Percentiles rank a stretch among this genome's conserved stretches.
Evolutionary conservation across 2,329 filamentous ascomycete species (phyloP).

Genomic region (Xylariomycetidae sp.): DNA sequence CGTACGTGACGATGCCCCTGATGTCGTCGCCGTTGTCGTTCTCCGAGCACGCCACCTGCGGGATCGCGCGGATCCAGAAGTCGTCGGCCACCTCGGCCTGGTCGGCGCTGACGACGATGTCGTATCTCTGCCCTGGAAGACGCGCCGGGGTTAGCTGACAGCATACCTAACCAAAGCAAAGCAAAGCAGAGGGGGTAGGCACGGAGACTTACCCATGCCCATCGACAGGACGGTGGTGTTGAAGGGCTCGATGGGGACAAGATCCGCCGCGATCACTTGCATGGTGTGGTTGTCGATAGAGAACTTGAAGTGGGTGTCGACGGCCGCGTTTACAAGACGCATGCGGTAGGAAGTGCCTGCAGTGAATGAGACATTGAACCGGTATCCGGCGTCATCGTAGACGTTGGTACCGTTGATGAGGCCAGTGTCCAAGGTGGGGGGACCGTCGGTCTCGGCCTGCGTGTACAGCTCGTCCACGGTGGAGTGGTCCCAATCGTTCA

Average conservation of each 20-base stretch:
- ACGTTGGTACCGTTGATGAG: slow-evolving; percentile 26
- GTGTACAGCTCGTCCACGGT: slow-evolving; percentile 33
- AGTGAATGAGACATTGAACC: slow-evolving; percentile 25
- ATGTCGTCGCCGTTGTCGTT: slow-evolving; percentile 37
- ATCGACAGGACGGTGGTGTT: not conserved
- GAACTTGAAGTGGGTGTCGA: slow-evolving; percentile 37
- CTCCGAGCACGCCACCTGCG: slow-evolving; percentile 33
- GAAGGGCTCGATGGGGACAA: slow-evolving; percentile 42
- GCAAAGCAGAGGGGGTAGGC: too few relatives aligned
- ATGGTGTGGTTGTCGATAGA: slow-evolving; percentile 48
- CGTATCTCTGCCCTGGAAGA: slow-evolving; percentile 42
- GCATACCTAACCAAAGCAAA: too few relatives aligned
- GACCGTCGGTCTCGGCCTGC: slow-evolving; percentile 21
- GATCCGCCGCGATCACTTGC: slow-evolving; percentile 48
- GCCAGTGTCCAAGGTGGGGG: slow-evolving; percentile 37
- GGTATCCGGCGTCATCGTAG: slow-evolving; percentile 18
- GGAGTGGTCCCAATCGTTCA: slow-evolving; percentile 53
- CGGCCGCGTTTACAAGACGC: slow-evolving; percentile 38
- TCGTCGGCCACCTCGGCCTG: slow-evolving; percentile 24
- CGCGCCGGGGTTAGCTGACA: too few relatives aligned
- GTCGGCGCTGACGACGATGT: slow-evolving; percentile 39
- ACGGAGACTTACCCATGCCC: not conserved
- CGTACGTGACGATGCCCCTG: slow-evolving; percentile 42
- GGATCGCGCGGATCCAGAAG: slow-evolving; percentile 45
- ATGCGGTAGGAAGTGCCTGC: slow-evolving; percentile 37